Evolutionary conservation across 192 early-diverging fungal genomes (phyloP), one percentile per base, ranked within the genome.

Genomic region (Coemansia sp.): DNA sequence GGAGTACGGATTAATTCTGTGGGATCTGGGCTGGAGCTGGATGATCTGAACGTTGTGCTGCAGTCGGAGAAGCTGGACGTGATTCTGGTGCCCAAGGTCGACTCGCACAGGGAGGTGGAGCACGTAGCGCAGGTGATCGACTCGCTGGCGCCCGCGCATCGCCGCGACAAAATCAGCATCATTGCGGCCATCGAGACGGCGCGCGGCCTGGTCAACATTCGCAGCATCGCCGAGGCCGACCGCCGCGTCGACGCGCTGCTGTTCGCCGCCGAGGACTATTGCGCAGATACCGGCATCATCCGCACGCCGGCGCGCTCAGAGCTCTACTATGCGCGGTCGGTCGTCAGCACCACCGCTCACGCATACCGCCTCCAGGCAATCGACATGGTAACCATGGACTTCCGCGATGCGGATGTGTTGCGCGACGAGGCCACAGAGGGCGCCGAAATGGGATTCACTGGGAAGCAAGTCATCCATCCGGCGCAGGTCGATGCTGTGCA

Each of bases 381-480:
- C 70, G 96, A 98, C 69, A 82, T 96, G 81, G 89, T 97, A 19
- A 95, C 94, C 64, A 88, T 95, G 67, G 93, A 97, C 73, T 95
- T 92, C 65, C 85, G 91, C 55, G 82, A 88, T 76, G 64, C 75
- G 14, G 75, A 80, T 1, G 83, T 89, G 53, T 64, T 93, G 76
- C 73, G 65, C 20, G 93, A 93, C 56, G 96, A 98, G 79, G 90
- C 92, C 58, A 69, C 67, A 20, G 93, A 95, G 74, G 96, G 92
- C 2, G 86, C 89, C 9, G 84, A 89, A 60, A 94, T 94, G 90
- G 96, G 96, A 8, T 98, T 95, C 79, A 88, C 92, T 17, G 96
- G 96, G 52, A 98, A 98, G 82, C 95, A 98, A 75, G 93, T 93
- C 5, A 93, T 98, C 57, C 95, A 98, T 68, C 95, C 95, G 45